Evolutionary conservation across 75 land plant species (phyloP), one percentile per base, ranked within the genome.

Genomic region (Ceratopteris richardii): DNA sequence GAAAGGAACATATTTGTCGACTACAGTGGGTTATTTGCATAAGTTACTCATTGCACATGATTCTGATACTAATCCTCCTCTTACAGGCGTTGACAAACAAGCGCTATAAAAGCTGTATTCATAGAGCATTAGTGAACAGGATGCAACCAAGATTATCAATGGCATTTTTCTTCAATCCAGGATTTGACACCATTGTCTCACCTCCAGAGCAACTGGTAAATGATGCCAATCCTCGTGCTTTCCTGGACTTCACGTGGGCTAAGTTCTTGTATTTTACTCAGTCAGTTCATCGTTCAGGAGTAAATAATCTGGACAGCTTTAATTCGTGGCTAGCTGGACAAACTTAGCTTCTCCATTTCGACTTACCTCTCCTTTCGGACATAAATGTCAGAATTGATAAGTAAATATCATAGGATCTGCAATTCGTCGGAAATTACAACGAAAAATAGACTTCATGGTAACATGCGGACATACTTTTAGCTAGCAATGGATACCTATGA

Each of bases 11-110:
- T n/a, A n/a, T n/a, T n/a, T n/a, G n/a, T n/a, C n/a, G n/a, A n/a
- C n/a, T n/a, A n/a, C n/a, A n/a, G n/a, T n/a, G n/a, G n/a, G n/a
- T n/a, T n/a, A n/a, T n/a, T n/a, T n/a, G n/a, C n/a, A n/a, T n/a
- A n/a, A n/a, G n/a, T n/a, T n/a, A n/a, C n/a, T n/a, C n/a, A n/a
- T n/a, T n/a, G n/a, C n/a, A n/a, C n/a, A n/a, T n/a, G n/a, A n/a
- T n/a, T n/a, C n/a, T n/a, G n/a, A n/a, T n/a, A n/a, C n/a, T n/a
- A n/a, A n/a, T n/a, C n/a, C n/a, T n/a, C n/a, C n/a, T n/a, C n/a
- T n/a, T 33, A 26, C 69, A 89, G 96, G 79, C 81, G 31, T 65
- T 90, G 56, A 90, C 85, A 79, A 90, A 90, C 44, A 79, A 81
- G 20, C 75, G 31, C 26, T 90, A 77, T 74, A 77, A 83, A 65